These are phyloP conservation scores for Leccinellum albellum DNA, from an alignment of 768 basidiomycete genomes.

Conservation along the genomic window DNA sequence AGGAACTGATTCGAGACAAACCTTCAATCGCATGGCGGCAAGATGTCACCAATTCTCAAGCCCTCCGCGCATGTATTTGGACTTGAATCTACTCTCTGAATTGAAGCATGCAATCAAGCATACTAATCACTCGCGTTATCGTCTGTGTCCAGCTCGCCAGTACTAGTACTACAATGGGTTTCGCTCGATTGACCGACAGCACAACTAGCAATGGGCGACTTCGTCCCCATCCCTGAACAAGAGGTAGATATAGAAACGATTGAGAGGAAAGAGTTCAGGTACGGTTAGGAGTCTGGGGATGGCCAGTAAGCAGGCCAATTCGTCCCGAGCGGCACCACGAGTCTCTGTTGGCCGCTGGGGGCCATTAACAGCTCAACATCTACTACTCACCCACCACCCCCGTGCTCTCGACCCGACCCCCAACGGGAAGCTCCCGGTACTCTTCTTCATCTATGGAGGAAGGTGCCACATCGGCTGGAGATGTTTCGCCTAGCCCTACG, in stretches of 20 bases:
- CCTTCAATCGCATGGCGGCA: too few species aligned
- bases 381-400: slow-evolving; percentile 49
- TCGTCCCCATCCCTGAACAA: slow-evolving; percentile 49
- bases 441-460: slow-evolving; percentile 64
- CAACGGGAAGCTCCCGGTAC: slow-evolving; percentile 30
- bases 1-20: too few species aligned
- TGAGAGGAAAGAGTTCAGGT: slow-evolving; percentile 54
- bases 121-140: neutral
- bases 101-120: neutral
- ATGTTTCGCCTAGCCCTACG: slow-evolving; percentile 42
- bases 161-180: slow-evolving; percentile 29
- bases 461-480: slow-evolving; percentile 53
- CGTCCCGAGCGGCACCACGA: neutral
- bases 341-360: neutral
- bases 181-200: slow-evolving; percentile 2
- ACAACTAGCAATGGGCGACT: slow-evolving; percentile 41
- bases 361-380: slow-evolving; percentile 50
- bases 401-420: slow-evolving; percentile 18
- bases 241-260: slow-evolving; percentile 41
- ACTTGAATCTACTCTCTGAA: neutral
- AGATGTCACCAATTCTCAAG: too few species aligned
- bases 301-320: slow-evolving; percentile 33
- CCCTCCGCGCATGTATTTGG: too few species aligned
- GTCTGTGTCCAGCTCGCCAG: neutral
- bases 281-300: slow-evolving; percentile 46